phyloP scores from a whole-genome alignment of 2,329 filamentous ascomycete species.

The Ilyonectria mors-panacis region DNA sequence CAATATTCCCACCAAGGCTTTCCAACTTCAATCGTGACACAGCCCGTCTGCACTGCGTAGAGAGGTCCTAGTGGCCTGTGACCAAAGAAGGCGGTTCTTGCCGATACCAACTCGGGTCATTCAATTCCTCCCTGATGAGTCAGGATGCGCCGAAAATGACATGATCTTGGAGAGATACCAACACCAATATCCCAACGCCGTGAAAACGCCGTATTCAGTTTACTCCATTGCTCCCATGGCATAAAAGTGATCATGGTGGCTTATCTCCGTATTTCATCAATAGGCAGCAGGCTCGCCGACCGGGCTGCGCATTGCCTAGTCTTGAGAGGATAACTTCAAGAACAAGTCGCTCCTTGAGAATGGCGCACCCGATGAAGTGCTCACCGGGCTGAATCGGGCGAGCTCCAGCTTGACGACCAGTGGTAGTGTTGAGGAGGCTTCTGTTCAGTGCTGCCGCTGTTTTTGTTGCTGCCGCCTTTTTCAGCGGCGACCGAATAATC shows the following conservation, averaged over 20 bases:
- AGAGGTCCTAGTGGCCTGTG: neutral
- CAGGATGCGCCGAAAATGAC: neutral
- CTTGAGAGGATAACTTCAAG: neutral
- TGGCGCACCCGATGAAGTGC: neutral
- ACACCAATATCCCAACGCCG: neutral
- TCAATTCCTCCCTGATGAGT: conserved; percentile 2
- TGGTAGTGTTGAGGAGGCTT: conserved; percentile 46
- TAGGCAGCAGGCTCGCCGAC: neutral
- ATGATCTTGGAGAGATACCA: neutral
- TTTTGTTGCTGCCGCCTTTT: conserved; percentile 30
- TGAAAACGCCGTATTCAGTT: neutral
- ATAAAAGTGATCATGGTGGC: too few species aligned
- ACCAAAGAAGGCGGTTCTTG: neutral
- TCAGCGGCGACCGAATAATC: conserved; percentile 31
- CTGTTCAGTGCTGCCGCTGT: conserved; percentile 36
- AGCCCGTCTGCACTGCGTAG: neutral
- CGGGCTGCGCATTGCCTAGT: neutral
- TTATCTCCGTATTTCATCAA: neutral
- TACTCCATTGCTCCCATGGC: too few species aligned
- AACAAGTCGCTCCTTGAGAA: neutral
- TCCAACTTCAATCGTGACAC: neutral
- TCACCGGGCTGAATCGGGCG: conserved; percentile 50
- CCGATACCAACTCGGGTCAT: neutral
- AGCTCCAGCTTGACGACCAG: conserved; percentile 55
- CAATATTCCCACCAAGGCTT: neutral